Evolutionary conservation across 2,329 filamentous ascomycete species (phyloP), one percentile per base, ranked within the genome.

Genomic region (Xylariaceae sp.): DNA sequence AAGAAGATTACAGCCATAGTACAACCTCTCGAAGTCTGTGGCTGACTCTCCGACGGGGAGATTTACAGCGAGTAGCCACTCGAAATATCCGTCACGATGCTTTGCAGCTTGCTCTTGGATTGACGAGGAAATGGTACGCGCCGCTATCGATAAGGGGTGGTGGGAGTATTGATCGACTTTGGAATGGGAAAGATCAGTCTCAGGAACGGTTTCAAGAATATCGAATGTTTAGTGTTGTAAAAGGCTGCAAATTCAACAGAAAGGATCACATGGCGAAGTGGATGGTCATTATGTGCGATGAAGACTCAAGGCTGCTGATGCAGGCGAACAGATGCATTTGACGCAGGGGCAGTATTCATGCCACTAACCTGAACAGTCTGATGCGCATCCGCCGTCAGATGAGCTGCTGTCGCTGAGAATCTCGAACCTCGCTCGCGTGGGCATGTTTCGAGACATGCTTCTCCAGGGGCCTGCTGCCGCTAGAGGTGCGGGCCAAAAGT

Each of bases 1-100:
- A 44, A 79, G 52, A 41, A 79, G 58, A 51, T 76, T 79, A 62
- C 75, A 78, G 42, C 74, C 76, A 49, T 74, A 71, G 45, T 62
- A 71, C 15, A 71, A 55, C 49, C 61, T 64, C 39, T 51, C 59
- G 19, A 37, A 17, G 13, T 47, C 34, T 29, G 39, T 38, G 16
- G 13, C 6, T 7, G 12, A 6, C 16, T 32, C 15, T 17, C 16
- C 30, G 30, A 17, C 13, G 13, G 30, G 13, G 16, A 32, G 16
- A n/a, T 37, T 51, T 32, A 59, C 38, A 31, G 52, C 53, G 33
- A 63, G 41, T 22, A 62, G 49, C 50, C 58, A 61, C 42, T 63
- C 56, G 44, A 58, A 63, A 24, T 51, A 42, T 19, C 56, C 56
- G 35, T 54, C 47, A 30, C 52, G 50, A 47, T 63, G 60, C 42